Evolutionary conservation across 371 early-diverging fungal species (phyloP).

Genomic region (Massospora cicadina): DNA sequence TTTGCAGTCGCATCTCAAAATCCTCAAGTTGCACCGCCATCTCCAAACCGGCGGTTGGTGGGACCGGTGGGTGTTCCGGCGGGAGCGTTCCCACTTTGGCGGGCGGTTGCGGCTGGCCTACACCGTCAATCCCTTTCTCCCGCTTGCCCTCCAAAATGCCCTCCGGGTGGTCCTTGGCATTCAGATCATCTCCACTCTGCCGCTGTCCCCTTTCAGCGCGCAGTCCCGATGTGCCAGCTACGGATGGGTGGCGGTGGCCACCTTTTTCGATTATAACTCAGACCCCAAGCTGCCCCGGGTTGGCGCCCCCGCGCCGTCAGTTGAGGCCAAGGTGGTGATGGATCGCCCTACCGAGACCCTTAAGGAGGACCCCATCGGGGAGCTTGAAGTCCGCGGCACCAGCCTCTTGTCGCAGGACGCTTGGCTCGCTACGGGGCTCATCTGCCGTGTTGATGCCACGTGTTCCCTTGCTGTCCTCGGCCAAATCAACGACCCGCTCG

Average conservation of each 20-base stretch:
- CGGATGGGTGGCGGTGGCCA: neutral
- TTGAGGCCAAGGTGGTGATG: neutral
- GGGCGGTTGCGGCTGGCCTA: neutral
- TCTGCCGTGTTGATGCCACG: neutral
- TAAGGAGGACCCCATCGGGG: neutral
- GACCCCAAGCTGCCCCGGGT: neutral
- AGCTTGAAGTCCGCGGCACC: neutral
- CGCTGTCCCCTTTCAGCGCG: neutral
- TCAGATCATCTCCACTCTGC: neutral
- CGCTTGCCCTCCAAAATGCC: neutral
- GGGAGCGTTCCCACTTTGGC: neutral
- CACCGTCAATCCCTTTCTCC: neutral
- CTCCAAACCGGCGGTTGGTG: neutral
- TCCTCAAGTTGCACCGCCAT: neutral
- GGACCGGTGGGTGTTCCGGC: neutral
- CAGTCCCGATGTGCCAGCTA: neutral
- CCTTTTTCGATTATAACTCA: neutral
- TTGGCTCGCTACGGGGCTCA: neutral
- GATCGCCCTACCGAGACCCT: neutral
- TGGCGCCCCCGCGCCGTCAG: neutral
- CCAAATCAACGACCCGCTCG: neutral
- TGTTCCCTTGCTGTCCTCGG: neutral
- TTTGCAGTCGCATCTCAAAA: neutral
- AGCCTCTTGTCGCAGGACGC: neutral
- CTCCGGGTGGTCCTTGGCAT: neutral